Evolutionary conservation across 2,329 filamentous ascomycete species (phyloP).

Genomic region (Amylocarpus encephaloides): DNA sequence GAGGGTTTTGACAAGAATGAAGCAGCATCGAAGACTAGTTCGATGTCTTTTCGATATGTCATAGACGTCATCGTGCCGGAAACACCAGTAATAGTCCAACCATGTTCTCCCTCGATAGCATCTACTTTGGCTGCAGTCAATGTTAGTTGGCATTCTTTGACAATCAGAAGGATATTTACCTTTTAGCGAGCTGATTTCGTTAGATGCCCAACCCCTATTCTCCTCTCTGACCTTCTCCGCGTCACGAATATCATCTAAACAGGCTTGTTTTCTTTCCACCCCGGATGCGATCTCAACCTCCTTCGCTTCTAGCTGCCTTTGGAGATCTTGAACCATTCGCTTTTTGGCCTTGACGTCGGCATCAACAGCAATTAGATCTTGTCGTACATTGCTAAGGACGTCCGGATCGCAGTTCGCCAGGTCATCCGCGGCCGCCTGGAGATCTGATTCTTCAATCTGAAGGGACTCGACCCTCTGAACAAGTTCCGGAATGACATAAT

Average conservation of each 20-base stretch:
- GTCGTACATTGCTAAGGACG: slow-evolving; percentile 68
- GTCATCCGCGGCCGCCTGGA: slow-evolving; percentile 68
- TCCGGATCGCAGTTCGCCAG: slow-evolving; percentile 74
- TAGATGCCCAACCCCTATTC: slow-evolving; percentile 80
- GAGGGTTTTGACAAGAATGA: slow-evolving; percentile 44
- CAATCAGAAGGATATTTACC: slow-evolving; percentile 41
- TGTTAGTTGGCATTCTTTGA: slow-evolving; percentile 31
- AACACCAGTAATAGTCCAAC: slow-evolving; percentile 66
- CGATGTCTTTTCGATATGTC: slow-evolving; percentile 65
- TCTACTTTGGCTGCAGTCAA: slow-evolving; percentile 53
- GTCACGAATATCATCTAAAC: slow-evolving; percentile 67
- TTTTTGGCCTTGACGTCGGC: slow-evolving; percentile 65
- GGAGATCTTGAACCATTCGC: slow-evolving; percentile 58
- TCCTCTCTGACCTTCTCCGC: slow-evolving; percentile 81
- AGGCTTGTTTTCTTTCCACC: slow-evolving; percentile 61
- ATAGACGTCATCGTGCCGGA: slow-evolving; percentile 60
- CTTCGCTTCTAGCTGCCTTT: slow-evolving; percentile 60
- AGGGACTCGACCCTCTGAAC: slow-evolving; percentile 55
- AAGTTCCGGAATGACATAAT: slow-evolving; percentile 60
- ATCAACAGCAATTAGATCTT: slow-evolving; percentile 58
- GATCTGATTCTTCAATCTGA: slow-evolving; percentile 54
- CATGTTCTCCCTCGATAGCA: slow-evolving; percentile 56
- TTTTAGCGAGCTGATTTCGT: slow-evolving; percentile 74
- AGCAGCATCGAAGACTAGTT: slow-evolving; percentile 63
- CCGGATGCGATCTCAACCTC: slow-evolving; percentile 57